These are phyloP conservation scores for Leishmania mexicana DNA, from an alignment of 208 protist species.

Conservation along the genomic window DNA sequence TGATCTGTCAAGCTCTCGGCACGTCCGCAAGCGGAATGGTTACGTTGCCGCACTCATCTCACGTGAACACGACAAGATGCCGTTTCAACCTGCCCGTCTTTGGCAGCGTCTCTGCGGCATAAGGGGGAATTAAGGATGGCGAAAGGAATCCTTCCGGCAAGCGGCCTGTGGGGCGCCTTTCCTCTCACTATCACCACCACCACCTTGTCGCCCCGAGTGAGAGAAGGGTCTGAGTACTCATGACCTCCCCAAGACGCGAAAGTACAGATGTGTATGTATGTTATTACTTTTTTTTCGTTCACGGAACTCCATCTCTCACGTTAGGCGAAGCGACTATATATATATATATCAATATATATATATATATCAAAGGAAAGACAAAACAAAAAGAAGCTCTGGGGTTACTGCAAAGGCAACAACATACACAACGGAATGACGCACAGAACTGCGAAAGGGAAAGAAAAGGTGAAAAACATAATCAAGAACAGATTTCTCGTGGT, in stretches of 20 bases:
- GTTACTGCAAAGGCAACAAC: conserved; percentile 3
- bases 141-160: too few relatives aligned
- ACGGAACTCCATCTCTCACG: not conserved
- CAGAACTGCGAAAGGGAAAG: conserved; percentile 1
- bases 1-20: not conserved
- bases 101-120: not conserved
- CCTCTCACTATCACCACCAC: not conserved
- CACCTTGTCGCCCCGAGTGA: not conserved
- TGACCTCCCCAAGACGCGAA: not conserved
- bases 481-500: not conserved
- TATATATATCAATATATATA: not conserved
- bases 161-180: not conserved
- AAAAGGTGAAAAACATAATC: not conserved
- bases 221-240: not conserved
- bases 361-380: not conserved
- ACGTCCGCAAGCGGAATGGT: not conserved
- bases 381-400: not conserved
- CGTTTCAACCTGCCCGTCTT: not conserved
- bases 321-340: not conserved
- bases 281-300: not conserved
- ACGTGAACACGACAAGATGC: not conserved
- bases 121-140: not conserved
- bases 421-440: not conserved
- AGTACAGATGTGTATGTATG: not conserved
- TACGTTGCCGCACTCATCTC: not conserved